These are phyloP conservation scores for Atkinsonella texensis DNA, from an alignment of 2,329 filamentous ascomycete genomes.

Conservation along the genomic window DNA sequence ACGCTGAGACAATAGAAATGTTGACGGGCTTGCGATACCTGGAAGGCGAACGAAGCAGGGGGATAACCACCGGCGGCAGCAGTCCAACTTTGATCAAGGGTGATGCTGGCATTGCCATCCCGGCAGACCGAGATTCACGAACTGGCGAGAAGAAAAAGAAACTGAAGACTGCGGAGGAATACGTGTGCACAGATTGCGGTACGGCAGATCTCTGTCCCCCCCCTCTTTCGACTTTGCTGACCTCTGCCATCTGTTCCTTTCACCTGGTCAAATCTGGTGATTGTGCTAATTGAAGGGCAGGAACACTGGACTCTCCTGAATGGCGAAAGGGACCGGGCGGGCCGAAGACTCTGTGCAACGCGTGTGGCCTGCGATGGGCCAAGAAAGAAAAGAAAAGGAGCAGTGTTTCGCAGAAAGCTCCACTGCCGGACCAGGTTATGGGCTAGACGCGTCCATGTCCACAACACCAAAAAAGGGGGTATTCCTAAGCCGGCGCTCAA, in stretches of 20 bases:
- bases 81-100: conserved; percentile 74
- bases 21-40: conserved; percentile 79
- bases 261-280: neutral
- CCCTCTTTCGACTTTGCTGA: neutral
- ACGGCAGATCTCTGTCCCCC: conserved; percentile 17
- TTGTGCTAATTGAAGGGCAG: conserved; percentile 22
- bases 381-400: conserved; percentile 69
- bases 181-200: conserved; percentile 92
- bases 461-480: neutral
- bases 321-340: conserved; percentile 91
- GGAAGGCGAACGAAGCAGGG: conserved; percentile 77
- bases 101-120: conserved; percentile 76
- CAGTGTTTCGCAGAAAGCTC: conserved; percentile 10
- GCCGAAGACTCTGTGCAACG: conserved; percentile 91
- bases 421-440: conserved; percentile 14
- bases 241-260: neutral
- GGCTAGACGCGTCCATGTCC: conserved; percentile 4
- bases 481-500: neutral
- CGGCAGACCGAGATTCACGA: conserved; percentile 62
- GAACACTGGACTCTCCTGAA: conserved; percentile 82
- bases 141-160: conserved; percentile 78
- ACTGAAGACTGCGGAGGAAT: conserved; percentile 72
- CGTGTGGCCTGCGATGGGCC: conserved; percentile 68
- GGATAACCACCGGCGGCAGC: conserved; percentile 75
- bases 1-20: conserved; percentile 85